Percentiles rank a stretch among this genome's conserved stretches.
These are phyloP conservation scores for Saraca asoca DNA, from an alignment of 331 rosid species.

Conservation along the genomic window DNA sequence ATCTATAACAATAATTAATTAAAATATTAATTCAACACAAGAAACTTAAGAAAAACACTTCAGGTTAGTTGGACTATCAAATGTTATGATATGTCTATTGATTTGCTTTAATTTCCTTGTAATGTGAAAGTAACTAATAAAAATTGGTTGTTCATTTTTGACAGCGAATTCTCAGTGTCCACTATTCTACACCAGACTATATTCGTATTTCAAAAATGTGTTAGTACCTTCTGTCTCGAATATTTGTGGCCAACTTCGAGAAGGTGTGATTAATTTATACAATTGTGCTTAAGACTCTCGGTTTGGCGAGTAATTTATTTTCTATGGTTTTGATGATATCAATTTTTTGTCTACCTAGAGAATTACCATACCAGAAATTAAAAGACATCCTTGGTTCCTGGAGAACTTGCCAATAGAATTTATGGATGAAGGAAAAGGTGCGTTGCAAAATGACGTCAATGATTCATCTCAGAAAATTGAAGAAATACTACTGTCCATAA, in stretches of 20 bases:
- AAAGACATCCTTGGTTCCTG: conserved; percentile 77
- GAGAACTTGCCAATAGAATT: conserved; percentile 73
- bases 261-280: conserved; percentile 49
- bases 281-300: neutral
- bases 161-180: conserved; percentile 93
- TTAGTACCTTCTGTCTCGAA: conserved; percentile 74
- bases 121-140: conserved; percentile 17
- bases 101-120: conserved; percentile 12
- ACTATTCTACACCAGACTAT: conserved; percentile 80
- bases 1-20: no score
- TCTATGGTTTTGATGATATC: neutral
- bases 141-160: conserved; percentile 6
- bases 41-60: conserved; percentile 89
- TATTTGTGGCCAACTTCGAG: conserved; percentile 79
- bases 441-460: conserved; percentile 33
- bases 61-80: conserved; percentile 49
- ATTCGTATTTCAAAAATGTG: conserved; percentile 74
- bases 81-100: neutral
- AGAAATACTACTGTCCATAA: conserved; percentile 58
- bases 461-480: conserved; percentile 50
- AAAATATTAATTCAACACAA: no score
- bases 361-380: conserved; percentile 83
- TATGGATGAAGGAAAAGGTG: conserved; percentile 47
- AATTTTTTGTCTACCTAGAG: conserved; percentile 48
- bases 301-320: neutral